Conservation (phyloP, 768 basidiomycete species). For the Artomyces pyxidatus region DNA sequence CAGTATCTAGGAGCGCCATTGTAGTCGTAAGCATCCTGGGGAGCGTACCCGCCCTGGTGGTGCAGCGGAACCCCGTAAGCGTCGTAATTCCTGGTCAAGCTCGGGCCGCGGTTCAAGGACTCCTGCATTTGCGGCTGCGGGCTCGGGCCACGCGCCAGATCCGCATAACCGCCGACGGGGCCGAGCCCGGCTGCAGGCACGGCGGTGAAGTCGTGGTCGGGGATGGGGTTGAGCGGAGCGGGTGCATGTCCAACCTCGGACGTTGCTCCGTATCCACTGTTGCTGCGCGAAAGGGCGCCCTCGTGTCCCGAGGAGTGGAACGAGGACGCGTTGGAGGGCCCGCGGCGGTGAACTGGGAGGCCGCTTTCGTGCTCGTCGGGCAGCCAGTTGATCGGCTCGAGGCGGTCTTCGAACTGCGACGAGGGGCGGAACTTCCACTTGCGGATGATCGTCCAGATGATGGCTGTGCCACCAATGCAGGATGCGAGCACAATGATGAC, state of each 20-base stretch:
- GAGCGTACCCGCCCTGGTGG: constrained; percentile 39
- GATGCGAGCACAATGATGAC: constrained; percentile 65
- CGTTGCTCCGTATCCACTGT: constrained; percentile 17
- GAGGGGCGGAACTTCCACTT: constrained; percentile 88
- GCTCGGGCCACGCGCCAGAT: constrained; percentile 68
- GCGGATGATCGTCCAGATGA: constrained; percentile 86
- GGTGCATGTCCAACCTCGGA: constrained; percentile 25
- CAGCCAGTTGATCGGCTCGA: constrained; percentile 86
- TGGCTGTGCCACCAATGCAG: constrained; percentile 55
- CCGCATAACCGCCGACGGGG: constrained; percentile 75
- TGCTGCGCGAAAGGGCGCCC: constrained; percentile 4
- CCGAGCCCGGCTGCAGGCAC: constrained; percentile 46
- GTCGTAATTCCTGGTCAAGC: constrained; percentile 43
- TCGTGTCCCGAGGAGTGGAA: constrained; percentile 48
- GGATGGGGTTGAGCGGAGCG: constrained; percentile 36
- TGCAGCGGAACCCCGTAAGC: constrained; percentile 52
- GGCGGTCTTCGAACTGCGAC: constrained; percentile 70
- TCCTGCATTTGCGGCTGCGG: constrained; percentile 61
- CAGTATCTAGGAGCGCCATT: constrained; percentile 10
- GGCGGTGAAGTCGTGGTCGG: constrained; percentile 74
- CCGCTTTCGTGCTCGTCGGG: constrained; percentile 44
- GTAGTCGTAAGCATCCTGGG: constrained; percentile 21
- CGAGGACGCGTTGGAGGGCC: constrained; percentile 56
- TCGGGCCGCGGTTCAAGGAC: constrained; percentile 37
- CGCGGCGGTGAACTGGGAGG: constrained; percentile 42